phyloP scores from a whole-genome alignment of 2,329 filamentous ascomycete species.

The Fusarium austroafricanum region DNA sequence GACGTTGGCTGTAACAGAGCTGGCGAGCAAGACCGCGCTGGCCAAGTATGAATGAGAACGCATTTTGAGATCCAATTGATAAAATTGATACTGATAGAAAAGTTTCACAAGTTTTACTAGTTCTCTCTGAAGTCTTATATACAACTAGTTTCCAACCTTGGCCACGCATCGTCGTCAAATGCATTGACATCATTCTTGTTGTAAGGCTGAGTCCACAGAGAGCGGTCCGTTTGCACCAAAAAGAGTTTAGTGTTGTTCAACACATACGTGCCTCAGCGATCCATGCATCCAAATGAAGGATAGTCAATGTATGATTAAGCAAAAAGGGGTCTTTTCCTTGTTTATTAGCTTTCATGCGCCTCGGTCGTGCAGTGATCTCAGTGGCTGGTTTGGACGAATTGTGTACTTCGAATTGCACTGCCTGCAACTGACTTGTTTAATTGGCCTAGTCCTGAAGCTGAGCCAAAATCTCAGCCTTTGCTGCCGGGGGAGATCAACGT shows the following conservation, averaged over 20 bases:
- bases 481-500: neutral
- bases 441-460: neutral
- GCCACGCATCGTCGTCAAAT: neutral
- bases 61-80: neutral
- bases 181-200: neutral
- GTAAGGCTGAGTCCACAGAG: slow-evolving; percentile 6
- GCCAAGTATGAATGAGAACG: neutral
- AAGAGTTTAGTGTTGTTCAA: neutral
- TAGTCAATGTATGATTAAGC: neutral
- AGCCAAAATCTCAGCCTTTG: neutral
- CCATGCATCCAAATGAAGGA: neutral
- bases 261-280: neutral
- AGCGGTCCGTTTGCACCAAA: neutral
- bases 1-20: slow-evolving; percentile 8
- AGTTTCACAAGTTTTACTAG: neutral
- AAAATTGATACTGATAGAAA: neutral
- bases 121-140: neutral
- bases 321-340: neutral
- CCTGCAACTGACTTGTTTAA: neutral
- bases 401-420: neutral
- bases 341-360: neutral
- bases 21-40: neutral
- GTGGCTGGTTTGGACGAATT: neutral
- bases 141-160: neutral
- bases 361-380: neutral